Evolutionary conservation across 257 asterid species (phyloP).

Genomic region (Nicotiana undulata): DNA sequence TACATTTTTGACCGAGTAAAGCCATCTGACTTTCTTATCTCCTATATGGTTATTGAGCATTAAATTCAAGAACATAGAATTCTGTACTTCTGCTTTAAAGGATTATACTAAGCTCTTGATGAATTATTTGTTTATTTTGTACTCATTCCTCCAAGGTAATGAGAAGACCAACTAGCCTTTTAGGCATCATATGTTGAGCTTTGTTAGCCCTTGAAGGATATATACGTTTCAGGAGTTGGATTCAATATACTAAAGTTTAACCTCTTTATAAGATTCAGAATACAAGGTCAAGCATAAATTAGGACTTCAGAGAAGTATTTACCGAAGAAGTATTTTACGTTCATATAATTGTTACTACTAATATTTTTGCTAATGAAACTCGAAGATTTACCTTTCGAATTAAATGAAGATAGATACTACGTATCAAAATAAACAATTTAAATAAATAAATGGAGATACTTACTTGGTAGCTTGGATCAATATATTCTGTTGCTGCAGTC

Average conservation of each 20-base stretch:
- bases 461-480: neutral
- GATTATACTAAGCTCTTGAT: neutral
- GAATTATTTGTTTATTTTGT: neutral
- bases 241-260: neutral
- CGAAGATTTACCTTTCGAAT: neutral
- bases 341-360: neutral
- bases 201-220: neutral
- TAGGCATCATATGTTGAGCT: neutral
- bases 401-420: neutral
- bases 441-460: neutral
- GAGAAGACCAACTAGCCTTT: neutral
- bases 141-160: neutral
- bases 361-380: neutral
- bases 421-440: neutral
- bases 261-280: neutral
- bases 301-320: neutral
- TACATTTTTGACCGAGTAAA: neutral
- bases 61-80: neutral
- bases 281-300: neutral
- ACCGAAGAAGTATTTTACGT: neutral
- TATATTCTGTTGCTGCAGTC: neutral
- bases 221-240: neutral
- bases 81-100: neutral
- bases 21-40: neutral
- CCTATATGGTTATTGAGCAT: neutral